Evolutionary conservation across 768 basidiomycete genomes (phyloP).

Genomic region (Termitomyces titanicus): DNA sequence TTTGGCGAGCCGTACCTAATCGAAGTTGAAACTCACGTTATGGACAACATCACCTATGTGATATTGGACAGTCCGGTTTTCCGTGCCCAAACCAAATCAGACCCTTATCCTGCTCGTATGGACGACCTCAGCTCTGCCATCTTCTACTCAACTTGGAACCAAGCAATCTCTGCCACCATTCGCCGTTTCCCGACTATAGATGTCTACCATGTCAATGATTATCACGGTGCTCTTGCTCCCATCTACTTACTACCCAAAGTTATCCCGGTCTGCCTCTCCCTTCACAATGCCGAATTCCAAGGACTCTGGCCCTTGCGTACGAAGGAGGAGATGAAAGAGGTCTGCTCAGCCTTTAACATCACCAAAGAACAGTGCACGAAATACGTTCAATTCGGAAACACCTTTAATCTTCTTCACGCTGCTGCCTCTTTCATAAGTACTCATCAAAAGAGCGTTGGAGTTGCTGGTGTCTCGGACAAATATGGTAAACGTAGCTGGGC

Average conservation of each 20-base stretch:
- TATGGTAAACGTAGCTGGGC: slow-evolving; percentile 98
- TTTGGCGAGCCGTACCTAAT: slow-evolving; percentile 95
- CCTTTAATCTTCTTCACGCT: slow-evolving; percentile 93
- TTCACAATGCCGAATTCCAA: slow-evolving; percentile 98
- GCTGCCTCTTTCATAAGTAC: slow-evolving; percentile 89
- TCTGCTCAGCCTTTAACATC: slow-evolving; percentile 96
- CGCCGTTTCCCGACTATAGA: slow-evolving; percentile 84
- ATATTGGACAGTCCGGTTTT: slow-evolving; percentile 95
- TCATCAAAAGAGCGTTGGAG: slow-evolving; percentile 91
- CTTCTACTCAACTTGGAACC: slow-evolving; percentile 98
- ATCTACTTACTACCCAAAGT: slow-evolving; percentile 92
- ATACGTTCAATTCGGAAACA: slow-evolving; percentile 98
- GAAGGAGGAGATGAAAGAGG: slow-evolving; percentile 98
- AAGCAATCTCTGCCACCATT: slow-evolving; percentile 90
- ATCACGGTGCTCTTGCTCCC: slow-evolving; percentile 88
- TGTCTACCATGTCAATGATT: slow-evolving; percentile 94
- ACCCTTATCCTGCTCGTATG: slow-evolving; percentile 96
- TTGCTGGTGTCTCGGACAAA: slow-evolving; percentile 97
- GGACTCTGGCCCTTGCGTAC: slow-evolving; percentile 95
- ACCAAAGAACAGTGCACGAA: slow-evolving; percentile 95
- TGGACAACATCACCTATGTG: slow-evolving; percentile 95
- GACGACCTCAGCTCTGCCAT: slow-evolving; percentile 95
- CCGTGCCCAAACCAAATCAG: slow-evolving; percentile 93
- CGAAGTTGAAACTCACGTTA: slow-evolving; percentile 88
- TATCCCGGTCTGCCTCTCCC: slow-evolving; percentile 83